Percentiles rank a stretch among this genome's conserved stretches.
phyloP scores from a whole-genome alignment of 331 rosid genomes.

The Telfairia occidentalis region DNA sequence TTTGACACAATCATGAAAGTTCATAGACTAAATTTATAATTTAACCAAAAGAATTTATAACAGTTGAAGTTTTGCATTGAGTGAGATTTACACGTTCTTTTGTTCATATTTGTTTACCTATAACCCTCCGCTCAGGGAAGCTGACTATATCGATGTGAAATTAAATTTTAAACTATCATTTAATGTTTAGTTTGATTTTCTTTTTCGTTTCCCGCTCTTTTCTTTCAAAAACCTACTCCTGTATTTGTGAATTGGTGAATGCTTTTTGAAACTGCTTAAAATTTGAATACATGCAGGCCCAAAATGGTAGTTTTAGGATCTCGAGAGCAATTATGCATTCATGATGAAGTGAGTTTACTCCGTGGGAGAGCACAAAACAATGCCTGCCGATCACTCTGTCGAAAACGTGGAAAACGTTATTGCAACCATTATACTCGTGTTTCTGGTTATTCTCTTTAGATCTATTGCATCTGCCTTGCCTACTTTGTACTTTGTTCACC shows the following conservation, averaged over 20 bases:
- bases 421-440: slow-evolving; percentile 41
- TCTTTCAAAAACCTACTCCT: neutral
- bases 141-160: neutral
- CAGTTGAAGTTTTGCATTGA: neutral
- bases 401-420: slow-evolving; percentile 32
- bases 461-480: neutral
- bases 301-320: slow-evolving; percentile 90
- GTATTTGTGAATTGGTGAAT: neutral
- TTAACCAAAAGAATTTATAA: no score
- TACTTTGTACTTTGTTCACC: neutral
- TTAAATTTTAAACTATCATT: neutral
- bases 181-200: neutral
- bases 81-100: neutral
- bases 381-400: slow-evolving; percentile 59
- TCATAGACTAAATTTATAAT: no score
- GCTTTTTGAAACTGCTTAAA: neutral
- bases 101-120: neutral
- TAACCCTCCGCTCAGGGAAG: neutral
- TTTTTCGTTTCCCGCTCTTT: neutral
- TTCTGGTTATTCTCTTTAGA: slow-evolving; percentile 34
- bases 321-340: slow-evolving; percentile 89
- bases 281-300: slow-evolving; percentile 47
- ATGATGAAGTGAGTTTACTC: slow-evolving; percentile 71
- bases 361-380: slow-evolving; percentile 63
- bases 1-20: no score